Percentiles rank a stretch among this genome's conserved stretches.
Conservation (phyloP, 192 early-diverging fungal species). For the Podila horticola region DNA sequence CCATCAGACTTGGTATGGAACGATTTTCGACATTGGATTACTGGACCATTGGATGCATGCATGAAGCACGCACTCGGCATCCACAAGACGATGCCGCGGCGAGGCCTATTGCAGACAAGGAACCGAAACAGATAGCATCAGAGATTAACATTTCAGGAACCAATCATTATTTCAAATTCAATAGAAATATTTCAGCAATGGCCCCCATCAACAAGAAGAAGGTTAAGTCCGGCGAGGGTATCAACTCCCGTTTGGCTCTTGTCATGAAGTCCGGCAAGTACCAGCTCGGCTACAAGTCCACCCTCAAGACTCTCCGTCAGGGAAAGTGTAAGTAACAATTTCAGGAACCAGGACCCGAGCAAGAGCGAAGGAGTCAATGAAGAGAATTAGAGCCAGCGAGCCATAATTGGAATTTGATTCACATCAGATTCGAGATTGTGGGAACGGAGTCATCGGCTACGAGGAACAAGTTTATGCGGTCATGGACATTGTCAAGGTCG, state of each 20-base stretch:
- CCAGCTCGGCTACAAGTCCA: constrained; percentile 98
- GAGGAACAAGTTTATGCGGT: no score
- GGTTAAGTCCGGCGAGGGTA: constrained; percentile 92
- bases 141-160: not conserved
- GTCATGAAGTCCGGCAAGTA: constrained; percentile 99
- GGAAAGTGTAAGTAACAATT: constrained; percentile 82
- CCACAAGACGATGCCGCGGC: not conserved
- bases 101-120: not conserved
- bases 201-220: constrained; percentile 76
- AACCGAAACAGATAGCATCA: constrained; percentile 1
- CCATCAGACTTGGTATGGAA: constrained; percentile 52
- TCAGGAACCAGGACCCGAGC: not conserved
- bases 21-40: not conserved
- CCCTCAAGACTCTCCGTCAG: constrained; percentile 95
- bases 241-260: constrained; percentile 98
- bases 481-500: no score
- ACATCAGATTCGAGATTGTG: not conserved
- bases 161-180: not conserved
- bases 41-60: not conserved
- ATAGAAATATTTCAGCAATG: constrained; percentile 55
- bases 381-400: no score
- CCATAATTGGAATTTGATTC: no score
- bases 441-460: no score
- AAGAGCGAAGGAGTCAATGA: no score
- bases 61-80: not conserved